Evolutionary conservation across 805 yeast species (phyloP).

Genomic region (Clavispora fructus): DNA sequence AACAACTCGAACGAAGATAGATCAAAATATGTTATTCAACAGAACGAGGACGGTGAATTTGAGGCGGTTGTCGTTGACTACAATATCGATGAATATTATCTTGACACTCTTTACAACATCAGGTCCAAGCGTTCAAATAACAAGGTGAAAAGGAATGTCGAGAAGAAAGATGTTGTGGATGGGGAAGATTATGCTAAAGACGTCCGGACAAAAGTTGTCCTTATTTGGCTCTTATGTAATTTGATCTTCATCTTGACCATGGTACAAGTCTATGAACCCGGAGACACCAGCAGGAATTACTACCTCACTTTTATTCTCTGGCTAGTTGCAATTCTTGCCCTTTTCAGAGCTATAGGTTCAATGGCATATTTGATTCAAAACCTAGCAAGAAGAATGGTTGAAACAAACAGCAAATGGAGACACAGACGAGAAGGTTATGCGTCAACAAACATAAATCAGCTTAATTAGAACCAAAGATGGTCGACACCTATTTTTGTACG

Average conservation of each 20-base stretch:
- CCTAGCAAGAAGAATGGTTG: slow-evolving; percentile 32
- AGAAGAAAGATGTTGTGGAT: slow-evolving; percentile 23
- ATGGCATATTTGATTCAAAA: slow-evolving; percentile 53
- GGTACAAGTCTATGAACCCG: slow-evolving; percentile 72
- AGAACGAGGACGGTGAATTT: slow-evolving; percentile 70
- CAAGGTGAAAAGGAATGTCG: slow-evolving; percentile 29
- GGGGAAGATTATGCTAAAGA: slow-evolving; percentile 90
- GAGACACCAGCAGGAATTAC: slow-evolving; percentile 52
- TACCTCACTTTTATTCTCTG: slow-evolving; percentile 83
- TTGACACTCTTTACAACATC: slow-evolving; percentile 66
- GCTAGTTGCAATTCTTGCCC: slow-evolving; percentile 84
- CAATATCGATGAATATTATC: slow-evolving; percentile 79
- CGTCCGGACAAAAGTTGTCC: slow-evolving; percentile 91
- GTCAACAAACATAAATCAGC: slow-evolving; percentile 27
- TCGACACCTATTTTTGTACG: background rate
- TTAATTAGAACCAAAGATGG: slow-evolving; percentile 18
- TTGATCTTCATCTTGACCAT: slow-evolving; percentile 79
- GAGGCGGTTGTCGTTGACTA: slow-evolving; percentile 80
- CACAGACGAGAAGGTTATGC: slow-evolving; percentile 36
- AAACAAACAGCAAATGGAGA: slow-evolving; percentile 36
- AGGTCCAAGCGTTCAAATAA: slow-evolving; percentile 64
- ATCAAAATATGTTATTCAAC: slow-evolving; percentile 77
- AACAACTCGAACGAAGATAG: slow-evolving; percentile 58
- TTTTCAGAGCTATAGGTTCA: slow-evolving; percentile 81
- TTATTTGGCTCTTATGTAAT: slow-evolving; percentile 87